Evolutionary conservation across 176 grass and related monocot species (phyloP), one percentile per base, ranked within the genome.

Genomic region (Alopecurus myosuroides): DNA sequence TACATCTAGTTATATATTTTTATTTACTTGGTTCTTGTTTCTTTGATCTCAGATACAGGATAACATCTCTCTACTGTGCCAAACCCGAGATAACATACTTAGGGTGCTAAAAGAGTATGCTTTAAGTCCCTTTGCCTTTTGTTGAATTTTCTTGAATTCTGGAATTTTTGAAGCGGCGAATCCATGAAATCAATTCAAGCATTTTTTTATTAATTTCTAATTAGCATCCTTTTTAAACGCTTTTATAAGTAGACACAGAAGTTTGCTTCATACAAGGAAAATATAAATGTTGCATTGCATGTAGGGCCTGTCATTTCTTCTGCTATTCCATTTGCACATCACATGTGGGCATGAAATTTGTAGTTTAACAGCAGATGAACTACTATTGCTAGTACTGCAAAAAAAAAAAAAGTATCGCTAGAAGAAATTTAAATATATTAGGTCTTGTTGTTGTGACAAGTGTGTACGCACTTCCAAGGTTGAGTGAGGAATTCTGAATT

Each of bases 61-160:
- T 39, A 97, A 97, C 75, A 90, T 97, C 45, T 64, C 85, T 85
- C 65, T 97, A 36, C 56, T 97, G 30, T 97, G 92, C 89, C 92
- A 97, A 86, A 94, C 88, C 63, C 88, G 92, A 61, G 94, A 97
- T 87, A 97, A 94, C 83, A 92, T 97, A 56, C 79, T 86, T 70
- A 91, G 85, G 76, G 82, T 97, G 76, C 79, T 97, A 83, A 97
- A 97, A 88, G 94, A 97, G 94, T 94, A 94, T 69, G 89, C n/a
- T 84, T 78, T 86, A 78, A 73, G 46, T 79, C 30, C 25, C 45
- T 26, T 26, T 81, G 6, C 23, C 70, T 49, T 71, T 4, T 19
- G n/a, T 10, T 67, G 17, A 20, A 53, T 58, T 58, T 60, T 28
- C 9, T 35, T 49, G 7, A 64, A 20, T 77, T 84, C 4, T 87